These are phyloP conservation scores for Pythium grandisporangium DNA, from an alignment of 352 stramenopile genomes.

Conservation along the genomic window DNA sequence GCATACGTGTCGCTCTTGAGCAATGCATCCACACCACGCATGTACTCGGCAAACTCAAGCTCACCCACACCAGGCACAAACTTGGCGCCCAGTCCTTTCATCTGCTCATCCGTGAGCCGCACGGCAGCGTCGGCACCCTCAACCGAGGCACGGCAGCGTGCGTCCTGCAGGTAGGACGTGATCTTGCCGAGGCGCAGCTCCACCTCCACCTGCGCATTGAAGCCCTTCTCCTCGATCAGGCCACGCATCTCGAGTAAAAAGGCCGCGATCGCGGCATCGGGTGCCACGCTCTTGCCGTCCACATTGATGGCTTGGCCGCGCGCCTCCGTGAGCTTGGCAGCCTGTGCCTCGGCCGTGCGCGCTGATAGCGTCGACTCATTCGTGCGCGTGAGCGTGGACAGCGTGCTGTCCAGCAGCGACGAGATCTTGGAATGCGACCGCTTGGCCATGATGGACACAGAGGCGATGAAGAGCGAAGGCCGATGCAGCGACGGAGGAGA, in stretches of 20 bases:
- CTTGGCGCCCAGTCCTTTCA: slow-evolving; percentile 70
- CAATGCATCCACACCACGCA: slow-evolving; percentile 54
- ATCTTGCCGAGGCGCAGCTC: slow-evolving; percentile 80
- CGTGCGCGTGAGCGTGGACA: slow-evolving; percentile 63
- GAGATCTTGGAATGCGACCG: slow-evolving; percentile 26
- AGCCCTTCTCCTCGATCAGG: slow-evolving; percentile 68
- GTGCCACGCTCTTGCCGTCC: slow-evolving; percentile 50
- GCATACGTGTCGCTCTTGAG: slow-evolving; percentile 59
- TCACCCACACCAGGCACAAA: slow-evolving; percentile 70
- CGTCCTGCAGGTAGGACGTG: slow-evolving; percentile 64
- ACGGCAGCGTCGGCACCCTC: slow-evolving; percentile 67
- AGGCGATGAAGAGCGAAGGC: background rate
- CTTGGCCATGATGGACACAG: slow-evolving; percentile 47
- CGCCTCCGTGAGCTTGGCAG: slow-evolving; percentile 60
- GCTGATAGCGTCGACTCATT: slow-evolving; percentile 70
- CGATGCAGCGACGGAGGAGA: slow-evolving; percentile 4
- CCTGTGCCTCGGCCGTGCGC: slow-evolving; percentile 63
- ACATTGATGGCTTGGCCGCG: slow-evolving; percentile 64
- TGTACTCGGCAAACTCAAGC: slow-evolving; percentile 58
- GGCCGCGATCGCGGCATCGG: slow-evolving; percentile 68
- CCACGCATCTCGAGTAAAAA: slow-evolving; percentile 77
- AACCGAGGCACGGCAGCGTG: slow-evolving; percentile 60
- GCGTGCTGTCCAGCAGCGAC: slow-evolving; percentile 51
- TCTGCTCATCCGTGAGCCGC: slow-evolving; percentile 59
- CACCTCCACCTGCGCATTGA: slow-evolving; percentile 71